Evolutionary conservation across 202 grass and related monocot species (phyloP).

Genomic region (Saccharum hybrid): DNA sequence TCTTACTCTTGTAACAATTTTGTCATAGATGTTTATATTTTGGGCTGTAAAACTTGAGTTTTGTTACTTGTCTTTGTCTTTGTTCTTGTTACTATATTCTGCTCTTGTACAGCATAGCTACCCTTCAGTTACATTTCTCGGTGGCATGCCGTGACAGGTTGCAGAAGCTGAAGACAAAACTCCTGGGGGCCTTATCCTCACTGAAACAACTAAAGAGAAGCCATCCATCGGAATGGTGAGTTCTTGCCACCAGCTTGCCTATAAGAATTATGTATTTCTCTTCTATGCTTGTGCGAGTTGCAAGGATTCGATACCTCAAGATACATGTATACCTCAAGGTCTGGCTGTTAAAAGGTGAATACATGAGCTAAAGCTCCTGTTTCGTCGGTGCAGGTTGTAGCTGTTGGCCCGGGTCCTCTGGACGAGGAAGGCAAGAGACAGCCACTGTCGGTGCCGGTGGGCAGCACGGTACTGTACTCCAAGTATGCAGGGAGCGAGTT

Average conservation of each 20-base stretch:
- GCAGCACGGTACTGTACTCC: constrained; percentile 63
- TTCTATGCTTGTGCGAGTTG: neutral
- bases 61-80: neutral
- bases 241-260: neutral
- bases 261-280: neutral
- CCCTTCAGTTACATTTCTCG: neutral
- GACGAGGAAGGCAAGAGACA: constrained; percentile 71
- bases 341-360: neutral
- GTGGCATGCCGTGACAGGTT: constrained; percentile 34
- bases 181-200: constrained; percentile 62
- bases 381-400: constrained; percentile 51
- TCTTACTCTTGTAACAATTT: neutral
- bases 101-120: neutral
- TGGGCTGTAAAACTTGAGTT: neutral
- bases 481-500: constrained; percentile 77
- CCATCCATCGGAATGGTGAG: constrained; percentile 62
- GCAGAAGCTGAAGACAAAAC: constrained; percentile 57
- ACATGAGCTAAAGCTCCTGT: neutral
- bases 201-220: constrained; percentile 64
- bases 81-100: neutral
- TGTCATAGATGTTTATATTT: neutral
- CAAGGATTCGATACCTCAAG: neutral
- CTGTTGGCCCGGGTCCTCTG: constrained; percentile 65
- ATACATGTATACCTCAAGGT: neutral
- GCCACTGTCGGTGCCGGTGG: constrained; percentile 46